Base-by-base conservation (phyloP, 345 rosid genomes). In the Dipteronia sinensis region DNA sequence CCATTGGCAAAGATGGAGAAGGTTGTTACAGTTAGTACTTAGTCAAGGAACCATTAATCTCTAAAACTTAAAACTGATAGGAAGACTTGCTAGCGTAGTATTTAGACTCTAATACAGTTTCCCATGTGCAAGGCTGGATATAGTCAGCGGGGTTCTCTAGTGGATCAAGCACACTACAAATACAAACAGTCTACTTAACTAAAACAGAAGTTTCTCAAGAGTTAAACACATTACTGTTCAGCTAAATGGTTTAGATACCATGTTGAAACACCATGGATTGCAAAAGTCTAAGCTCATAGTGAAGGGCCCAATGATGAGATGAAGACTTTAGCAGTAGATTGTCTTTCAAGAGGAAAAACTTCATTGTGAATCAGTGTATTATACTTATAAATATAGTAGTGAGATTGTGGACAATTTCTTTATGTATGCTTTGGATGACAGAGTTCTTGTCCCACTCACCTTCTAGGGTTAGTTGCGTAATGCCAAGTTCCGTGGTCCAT, bases 401-500 rank as follows among this genome's bases (percentile, higher is more conserved):
- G 56, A 40, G 15, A 73, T 61, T 6, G 40, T 74, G 46, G 55
- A 49, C 47, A 9, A 6, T 29, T 10, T 64, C n/a, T 47, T 23
- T 10, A 58, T 44, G 70, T 22, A 63, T 25, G 59, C 17, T 74
- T 27, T 46, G 62, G 70, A 74, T 7, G 23, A 47, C 61, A 25
- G 22, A 47, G 16, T 25, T 62, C 49, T 67, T 22, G 22, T 47
- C n/a, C 19, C 31, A 29, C 40, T 29, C 27, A 49, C 17, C 31
- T 74, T 64, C 29, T 65, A 47, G 46, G 62, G 49, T n/a, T 47
- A n/a, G n/a, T 74, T 44, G 42, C 38, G 31, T 47, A n/a, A 64
- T 47, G 15, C 47, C 22, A 20, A 15, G n/a, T 27, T 34, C 70
- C 1, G 6, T 64, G 46, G 70, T 10, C 64, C 23, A 6, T 9